A percentile compares a stretch with the other conserved stretches of the same genome.
Evolutionary conservation across 108 stramenopile genomes (phyloP).

Genomic region (Cyclostephanos invisitatus): DNA sequence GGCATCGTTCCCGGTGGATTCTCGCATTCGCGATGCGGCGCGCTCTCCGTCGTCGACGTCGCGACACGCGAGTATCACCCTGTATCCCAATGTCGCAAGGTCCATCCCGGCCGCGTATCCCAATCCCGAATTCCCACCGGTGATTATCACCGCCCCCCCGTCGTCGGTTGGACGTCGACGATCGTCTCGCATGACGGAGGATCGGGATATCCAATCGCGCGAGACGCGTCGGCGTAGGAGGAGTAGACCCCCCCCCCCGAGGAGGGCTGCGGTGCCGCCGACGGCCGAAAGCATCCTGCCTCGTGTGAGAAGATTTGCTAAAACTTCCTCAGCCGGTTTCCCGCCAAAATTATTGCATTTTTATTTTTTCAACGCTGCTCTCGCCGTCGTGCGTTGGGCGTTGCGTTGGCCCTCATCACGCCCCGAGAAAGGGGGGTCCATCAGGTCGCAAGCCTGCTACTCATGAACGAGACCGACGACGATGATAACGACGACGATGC

Average conservation of each 20-base stretch:
- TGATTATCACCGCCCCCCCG: conserved; percentile 32
- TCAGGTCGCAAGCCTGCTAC: too few relatives aligned
- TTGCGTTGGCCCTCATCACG: too few relatives aligned
- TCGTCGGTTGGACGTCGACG: background rate
- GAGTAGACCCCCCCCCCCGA: conserved; percentile 11
- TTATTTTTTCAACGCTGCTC: too few relatives aligned
- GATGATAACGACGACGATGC: too few relatives aligned
- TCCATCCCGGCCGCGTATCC: conserved; percentile 49
- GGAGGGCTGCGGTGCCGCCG: conserved; percentile 38
- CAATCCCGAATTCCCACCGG: conserved; percentile 46
- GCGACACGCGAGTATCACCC: conserved; percentile 43
- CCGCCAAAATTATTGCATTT: too few relatives aligned
- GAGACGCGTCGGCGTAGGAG: conserved; percentile 48
- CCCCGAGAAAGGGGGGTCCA: too few relatives aligned
- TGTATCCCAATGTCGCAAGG: conserved; percentile 21
- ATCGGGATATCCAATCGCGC: conserved; percentile 23
- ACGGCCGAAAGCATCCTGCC: conserved; percentile 2
- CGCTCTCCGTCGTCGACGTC: conserved; percentile 21
- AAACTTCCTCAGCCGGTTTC: too few relatives aligned
- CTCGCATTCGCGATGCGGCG: conserved; percentile 23
- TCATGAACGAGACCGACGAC: too few relatives aligned
- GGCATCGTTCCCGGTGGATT: conserved; percentile 20
- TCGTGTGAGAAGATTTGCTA: too few relatives aligned
- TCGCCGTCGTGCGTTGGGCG: too few relatives aligned
- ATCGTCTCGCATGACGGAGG: conserved; percentile 2